Evolutionary conservation across 2,329 filamentous ascomycete species (phyloP), one percentile per base, ranked within the genome.

Genomic region (Fonsecaea monophora): DNA sequence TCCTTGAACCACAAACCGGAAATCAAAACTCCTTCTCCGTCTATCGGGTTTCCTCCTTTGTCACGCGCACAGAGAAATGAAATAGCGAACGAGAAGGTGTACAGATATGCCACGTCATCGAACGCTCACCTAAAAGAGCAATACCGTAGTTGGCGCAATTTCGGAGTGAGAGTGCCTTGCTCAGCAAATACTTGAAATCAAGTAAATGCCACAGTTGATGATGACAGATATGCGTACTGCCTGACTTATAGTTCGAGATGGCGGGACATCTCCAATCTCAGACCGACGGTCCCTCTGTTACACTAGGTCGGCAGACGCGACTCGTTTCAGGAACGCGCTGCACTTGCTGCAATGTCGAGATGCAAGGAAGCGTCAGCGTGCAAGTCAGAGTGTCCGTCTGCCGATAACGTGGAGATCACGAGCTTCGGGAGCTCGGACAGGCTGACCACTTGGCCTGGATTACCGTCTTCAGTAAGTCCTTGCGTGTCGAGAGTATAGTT

Each of bases 91-190:
- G 60, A 10, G 21, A 18, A 62, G 37, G 60, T 55, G 60, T 62
- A 62, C 60, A 48, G 42, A 56, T 18, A 53, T 32, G 60, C 60
- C 60, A 62, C 60, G 60, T 62, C 60, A 62, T 48, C 60, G 34
- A 8, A 25, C 7, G 6, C 21, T 21, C 18, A 18, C 30, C 42
- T 9, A 38, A 34, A 35, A 56, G 25, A 18, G 60, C 37, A 25
- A 48, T 34, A 18, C 25, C 15, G 50, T 48, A 48, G 50, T 37
- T 35, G 60, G 32, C 34, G 59, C 34, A 34, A 45, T 45, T 15
- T 25, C 53, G 60, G 40, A 18, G 25, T 25, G 45, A 37, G 54
- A 62, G 18, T 15, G 53, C 32, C 15, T 55, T 55, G n/a, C 21
- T 54, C 50, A n/a, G 50, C 42, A 40, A 38, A 42, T 56, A 62